Base-by-base conservation (phyloP, 768 basidiomycete genomes). In the Polyporus arcularius region DNA sequence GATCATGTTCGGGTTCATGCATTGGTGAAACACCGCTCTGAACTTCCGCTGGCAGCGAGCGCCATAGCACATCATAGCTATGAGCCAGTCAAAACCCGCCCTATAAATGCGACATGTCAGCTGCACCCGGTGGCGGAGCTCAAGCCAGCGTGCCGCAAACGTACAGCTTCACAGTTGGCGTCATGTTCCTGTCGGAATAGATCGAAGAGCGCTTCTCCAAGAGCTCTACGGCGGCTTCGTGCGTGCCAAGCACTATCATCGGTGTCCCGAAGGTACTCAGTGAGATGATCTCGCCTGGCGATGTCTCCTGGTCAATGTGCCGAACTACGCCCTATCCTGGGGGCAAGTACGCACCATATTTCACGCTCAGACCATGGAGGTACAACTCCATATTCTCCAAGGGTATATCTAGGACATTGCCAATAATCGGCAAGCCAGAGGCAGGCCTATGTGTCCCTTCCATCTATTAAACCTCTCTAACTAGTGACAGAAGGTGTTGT, bases 161-260 rank as follows among this genome's bases (percentile, higher is more conserved):
- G 42, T 12, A 62, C 61, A 62, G 21, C 3, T 4, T 2, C 1
- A 21, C 48, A 49, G 57, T 59, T 26, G 55, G 9, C 15, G 53
- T 43, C 3, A 9, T 16, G 3, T 32, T 40, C 42, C 70, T 51
- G 41, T 65, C 65, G 0, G 69, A 70, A 41, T 66, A 68, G 31
- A 59, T 64, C 16, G 54, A 41, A 4, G 65, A 64, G n/a, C 65
- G 56, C 49, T 68, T 70, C 55, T 68, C 67, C 10, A 70, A 38
- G 2, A 70, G 52, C 8, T 70, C 69, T 1, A 50, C 21, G 7
- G 58, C 61, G 0, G 62, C 55, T 41, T 61, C 40, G 10, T 47
- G 48, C 2, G 61, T 56, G 15, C 62, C 65, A 3, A 68, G 18
- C 1, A 70, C 26, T 16, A 68, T 40, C 26, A 59, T 42, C n/a